Evolutionary conservation across 2,329 filamentous ascomycete species (phyloP).

Genomic region (Paracorniculantispora psalliotae): DNA sequence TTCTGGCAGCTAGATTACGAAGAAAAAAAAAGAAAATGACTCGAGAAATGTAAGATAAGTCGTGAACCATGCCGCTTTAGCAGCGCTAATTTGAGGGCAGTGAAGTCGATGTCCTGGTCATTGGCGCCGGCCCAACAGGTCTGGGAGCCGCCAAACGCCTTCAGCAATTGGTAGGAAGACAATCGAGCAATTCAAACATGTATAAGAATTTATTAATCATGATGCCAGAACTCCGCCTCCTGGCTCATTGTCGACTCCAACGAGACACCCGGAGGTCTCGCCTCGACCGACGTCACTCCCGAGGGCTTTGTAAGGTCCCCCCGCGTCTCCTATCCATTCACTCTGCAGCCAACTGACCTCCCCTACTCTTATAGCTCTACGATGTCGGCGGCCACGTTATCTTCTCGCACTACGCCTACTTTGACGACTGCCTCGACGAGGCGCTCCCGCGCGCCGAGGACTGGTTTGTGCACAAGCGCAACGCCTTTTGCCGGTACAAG

Average conservation of each 20-base stretch:
- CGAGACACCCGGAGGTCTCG: conserved; percentile 81
- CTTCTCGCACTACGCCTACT: conserved; percentile 98
- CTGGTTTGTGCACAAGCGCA: conserved; percentile 90
- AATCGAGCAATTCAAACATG: not conserved
- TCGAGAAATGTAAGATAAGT: no score
- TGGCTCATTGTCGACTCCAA: conserved; percentile 88
- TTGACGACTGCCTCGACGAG: conserved; percentile 74
- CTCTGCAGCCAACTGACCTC: not conserved
- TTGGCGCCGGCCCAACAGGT: not conserved
- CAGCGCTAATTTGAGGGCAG: no score
- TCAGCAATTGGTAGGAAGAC: not conserved
- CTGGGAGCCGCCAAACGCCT: conserved; percentile 13
- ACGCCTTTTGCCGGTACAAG: conserved; percentile 92
- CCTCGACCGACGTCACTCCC: conserved; percentile 82
- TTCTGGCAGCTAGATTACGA: no score
- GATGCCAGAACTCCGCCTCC: conserved; percentile 65
- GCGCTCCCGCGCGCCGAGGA: conserved; percentile 38
- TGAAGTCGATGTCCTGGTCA: no score
- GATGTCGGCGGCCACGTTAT: conserved; percentile 92
- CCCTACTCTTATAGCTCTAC: conserved; percentile 61
- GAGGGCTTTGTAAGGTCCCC: conserved; percentile 78
- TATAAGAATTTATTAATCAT: not conserved
- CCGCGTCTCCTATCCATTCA: not conserved
- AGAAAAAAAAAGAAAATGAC: no score
- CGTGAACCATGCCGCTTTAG: no score